phyloP scores from a whole-genome alignment of 148 eudicot genomes.

The Rhododendron mucronatum region DNA sequence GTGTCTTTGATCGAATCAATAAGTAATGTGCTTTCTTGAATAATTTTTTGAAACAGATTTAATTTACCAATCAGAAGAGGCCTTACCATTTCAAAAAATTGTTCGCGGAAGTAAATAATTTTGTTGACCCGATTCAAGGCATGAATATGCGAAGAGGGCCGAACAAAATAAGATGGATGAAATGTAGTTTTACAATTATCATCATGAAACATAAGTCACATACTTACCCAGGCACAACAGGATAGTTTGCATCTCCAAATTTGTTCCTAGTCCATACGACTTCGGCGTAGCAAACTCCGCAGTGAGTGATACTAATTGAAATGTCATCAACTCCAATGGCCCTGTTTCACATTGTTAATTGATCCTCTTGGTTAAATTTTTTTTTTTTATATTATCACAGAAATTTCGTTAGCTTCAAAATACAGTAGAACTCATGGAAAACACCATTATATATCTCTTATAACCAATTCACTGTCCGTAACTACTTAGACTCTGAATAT shows the following conservation, averaged over 20 bases:
- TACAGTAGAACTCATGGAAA: not conserved
- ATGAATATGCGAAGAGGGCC: not conserved
- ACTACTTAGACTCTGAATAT: too few relatives aligned
- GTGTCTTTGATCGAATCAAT: not conserved
- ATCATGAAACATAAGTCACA: not conserved
- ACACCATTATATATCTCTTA: too few relatives aligned
- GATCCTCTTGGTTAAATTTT: not conserved
- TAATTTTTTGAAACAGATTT: not conserved
- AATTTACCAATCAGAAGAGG: not conserved
- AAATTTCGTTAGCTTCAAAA: not conserved
- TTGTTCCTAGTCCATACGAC: conserved; percentile 63
- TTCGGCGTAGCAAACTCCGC: conserved; percentile 93
- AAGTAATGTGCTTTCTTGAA: not conserved
- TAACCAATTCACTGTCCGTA: too few relatives aligned
- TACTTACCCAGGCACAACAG: conserved; percentile 82
- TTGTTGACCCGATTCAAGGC: not conserved
- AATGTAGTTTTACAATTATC: not conserved
- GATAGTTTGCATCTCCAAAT: conserved; percentile 53
- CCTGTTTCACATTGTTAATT: conserved; percentile 29
- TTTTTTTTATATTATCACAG: not conserved
- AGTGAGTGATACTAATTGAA: conserved; percentile 58
- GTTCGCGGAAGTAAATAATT: not conserved
- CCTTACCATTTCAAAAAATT: too few relatives aligned
- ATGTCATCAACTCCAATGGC: conserved; percentile 60
- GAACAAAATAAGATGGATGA: not conserved